Evolutionary conservation across 305 asterid species (phyloP).

Genomic region (Rubia tinctorum): DNA sequence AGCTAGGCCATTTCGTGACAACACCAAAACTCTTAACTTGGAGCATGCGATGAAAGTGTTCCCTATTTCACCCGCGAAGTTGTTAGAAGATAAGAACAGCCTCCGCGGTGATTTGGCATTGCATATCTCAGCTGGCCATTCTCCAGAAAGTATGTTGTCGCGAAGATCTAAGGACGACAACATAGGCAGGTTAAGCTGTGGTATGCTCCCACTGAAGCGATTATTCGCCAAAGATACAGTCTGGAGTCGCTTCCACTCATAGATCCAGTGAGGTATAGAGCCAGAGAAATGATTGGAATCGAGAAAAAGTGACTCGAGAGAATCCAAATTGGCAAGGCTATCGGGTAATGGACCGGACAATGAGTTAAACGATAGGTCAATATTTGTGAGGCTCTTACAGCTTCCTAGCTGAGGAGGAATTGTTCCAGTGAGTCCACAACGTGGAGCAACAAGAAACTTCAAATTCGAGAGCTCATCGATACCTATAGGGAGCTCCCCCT

Average conservation of each 20-base stretch:
- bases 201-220: slow-evolving; percentile 51
- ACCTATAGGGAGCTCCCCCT: slow-evolving; percentile 55
- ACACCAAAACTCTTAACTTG: slow-evolving; percentile 40
- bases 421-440: slow-evolving; percentile 53
- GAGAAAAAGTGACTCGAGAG: slow-evolving; percentile 44
- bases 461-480: slow-evolving; percentile 50
- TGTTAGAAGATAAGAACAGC: slow-evolving; percentile 49
- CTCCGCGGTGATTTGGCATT: slow-evolving; percentile 38
- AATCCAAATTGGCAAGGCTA: slow-evolving; percentile 45
- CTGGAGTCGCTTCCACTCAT: slow-evolving; percentile 53
- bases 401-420: slow-evolving; percentile 62
- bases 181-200: slow-evolving; percentile 49
- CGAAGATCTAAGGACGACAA: slow-evolving; percentile 46
- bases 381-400: slow-evolving; percentile 44
- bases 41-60: slow-evolving; percentile 46
- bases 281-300: slow-evolving; percentile 61
- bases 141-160: slow-evolving; percentile 59
- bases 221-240: slow-evolving; percentile 51
- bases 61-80: slow-evolving; percentile 49
- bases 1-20: slow-evolving; percentile 54
- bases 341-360: slow-evolving; percentile 52
- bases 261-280: slow-evolving; percentile 62
- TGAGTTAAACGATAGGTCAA: slow-evolving; percentile 60
- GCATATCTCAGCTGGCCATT: slow-evolving; percentile 49
- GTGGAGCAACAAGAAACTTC: slow-evolving; percentile 47